A percentile compares a stretch with the other conserved stretches of the same genome.
Evolutionary conservation across 2,329 filamentous ascomycete genomes (phyloP).

Genomic region (Neofusicoccum kwambonambiense): DNA sequence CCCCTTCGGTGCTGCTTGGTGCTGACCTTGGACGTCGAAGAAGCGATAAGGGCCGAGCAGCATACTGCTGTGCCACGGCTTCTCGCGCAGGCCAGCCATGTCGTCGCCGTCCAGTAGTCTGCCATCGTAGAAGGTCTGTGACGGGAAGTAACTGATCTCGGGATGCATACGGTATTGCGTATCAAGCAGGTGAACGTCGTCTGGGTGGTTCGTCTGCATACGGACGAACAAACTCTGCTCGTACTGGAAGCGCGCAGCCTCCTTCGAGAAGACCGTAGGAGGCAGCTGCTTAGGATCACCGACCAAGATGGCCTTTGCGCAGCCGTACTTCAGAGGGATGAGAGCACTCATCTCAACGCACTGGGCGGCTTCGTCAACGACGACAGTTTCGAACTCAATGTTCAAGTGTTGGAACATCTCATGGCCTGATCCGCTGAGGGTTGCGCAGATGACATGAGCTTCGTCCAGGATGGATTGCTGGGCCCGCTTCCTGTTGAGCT

Average conservation of each 20-base stretch:
- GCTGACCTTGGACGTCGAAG: conserved; percentile 90
- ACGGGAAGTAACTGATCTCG: conserved; percentile 89
- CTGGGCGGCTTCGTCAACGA: conserved; percentile 97
- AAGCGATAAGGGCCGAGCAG: conserved; percentile 92
- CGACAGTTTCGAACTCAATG: conserved; percentile 96
- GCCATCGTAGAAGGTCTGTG: conserved; percentile 87
- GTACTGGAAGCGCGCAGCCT: conserved; percentile 88
- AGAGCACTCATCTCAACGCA: conserved; percentile 96
- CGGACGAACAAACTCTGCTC: conserved; percentile 97
- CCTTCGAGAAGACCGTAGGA: conserved; percentile 91
- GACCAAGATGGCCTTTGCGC: conserved; percentile 92
- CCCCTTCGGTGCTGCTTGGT: conserved; percentile 75
- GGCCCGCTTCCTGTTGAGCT: conserved; percentile 77
- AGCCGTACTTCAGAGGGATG: conserved; percentile 96
- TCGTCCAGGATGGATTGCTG: conserved; percentile 90
- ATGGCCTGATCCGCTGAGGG: conserved; percentile 90
- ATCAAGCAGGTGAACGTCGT: conserved; percentile 90
- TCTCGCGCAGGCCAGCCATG: conserved; percentile 73
- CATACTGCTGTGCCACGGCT: conserved; percentile 81
- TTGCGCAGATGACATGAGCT: conserved; percentile 91
- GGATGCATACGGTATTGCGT: conserved; percentile 99
- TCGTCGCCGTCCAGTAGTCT: conserved; percentile 78
- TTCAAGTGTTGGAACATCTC: conserved; percentile 95
- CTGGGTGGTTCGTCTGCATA: conserved; percentile 90
- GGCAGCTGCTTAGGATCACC: conserved; percentile 97